Base-by-base conservation (phyloP, 169 alveolate genomes). In the Hepatocystis sp. region DNA sequence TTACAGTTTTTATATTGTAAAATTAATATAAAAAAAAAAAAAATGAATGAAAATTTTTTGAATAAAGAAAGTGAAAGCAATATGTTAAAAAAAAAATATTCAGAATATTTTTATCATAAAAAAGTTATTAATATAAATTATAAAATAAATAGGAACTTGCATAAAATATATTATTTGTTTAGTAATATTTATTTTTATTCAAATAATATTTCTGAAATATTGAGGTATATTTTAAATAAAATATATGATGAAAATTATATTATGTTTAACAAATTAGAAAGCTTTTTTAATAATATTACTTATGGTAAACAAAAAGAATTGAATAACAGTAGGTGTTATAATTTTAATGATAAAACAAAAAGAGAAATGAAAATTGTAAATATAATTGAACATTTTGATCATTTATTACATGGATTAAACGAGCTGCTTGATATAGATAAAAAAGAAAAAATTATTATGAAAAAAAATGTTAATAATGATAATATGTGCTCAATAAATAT, bases 61-160 rank as follows among this genome's bases (percentile, higher is more conserved):
- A 40, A 40, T 39, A 42, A 15, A 30, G 11, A 36, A 23, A 36
- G 44, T 30, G 21, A 71, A 4, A 32, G 52, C n/a, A 27, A 42
- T 28, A 34, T 58, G 28, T 58, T 71, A 27, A 36, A 58, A 34
- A 71, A 46, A 21, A 58, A 71, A 71, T 71, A 15, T 71, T 55
- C 55, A 2, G 76, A 58, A 36, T 71, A 58, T 71, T 56, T 71
- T 56, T 71, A 71, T 34, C 86, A 71, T 58, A 71, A 71, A 58
- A 58, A 58, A 19, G 63, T 71, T 40, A 71, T 71, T 49, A 71
- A 71, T 36, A 13, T 71, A 58, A 71, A 71, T 42, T 76, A 71
- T 42, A 58, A 60, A 58, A 71, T 71, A 58, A 58, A 71, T 63
- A 71, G 46, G 46, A 71, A 71, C 0, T 34, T 71, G 13, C 28